Percentiles rank a stretch among this genome's conserved stretches.
Evolutionary conservation across 225 moss, liverwort and hornwort genomes (phyloP).

Genomic region (Lunularia cruciata): DNA sequence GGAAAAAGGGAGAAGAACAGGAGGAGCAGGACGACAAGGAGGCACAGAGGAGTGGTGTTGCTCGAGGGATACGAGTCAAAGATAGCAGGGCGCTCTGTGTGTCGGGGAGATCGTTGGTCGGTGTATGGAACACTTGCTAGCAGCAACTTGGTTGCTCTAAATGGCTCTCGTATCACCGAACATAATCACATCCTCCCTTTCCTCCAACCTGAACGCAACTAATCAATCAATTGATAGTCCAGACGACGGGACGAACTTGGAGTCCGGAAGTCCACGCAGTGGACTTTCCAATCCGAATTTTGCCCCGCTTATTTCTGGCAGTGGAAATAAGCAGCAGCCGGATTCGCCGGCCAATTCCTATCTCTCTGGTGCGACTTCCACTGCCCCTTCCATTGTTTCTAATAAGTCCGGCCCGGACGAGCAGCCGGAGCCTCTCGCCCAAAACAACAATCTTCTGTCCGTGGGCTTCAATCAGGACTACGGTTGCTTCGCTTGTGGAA

Average conservation of each 20-base stretch:
- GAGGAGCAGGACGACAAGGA: too few species aligned
- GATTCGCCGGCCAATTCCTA: constrained; percentile 22
- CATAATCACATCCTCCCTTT: constrained; percentile 25
- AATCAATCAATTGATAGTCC: constrained; percentile 6
- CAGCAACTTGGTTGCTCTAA: constrained; percentile 36
- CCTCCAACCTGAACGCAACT: constrained; percentile 21
- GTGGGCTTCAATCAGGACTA: constrained; percentile 62
- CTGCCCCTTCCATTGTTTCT: constrained; percentile 21
- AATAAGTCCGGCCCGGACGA: not conserved
- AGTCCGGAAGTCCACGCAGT: constrained; percentile 18
- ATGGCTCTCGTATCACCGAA: constrained; percentile 45
- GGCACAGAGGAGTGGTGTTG: not conserved
- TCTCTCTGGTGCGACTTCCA: constrained; percentile 7
- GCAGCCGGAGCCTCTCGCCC: constrained; percentile 37
- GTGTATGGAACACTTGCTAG: constrained; percentile 37
- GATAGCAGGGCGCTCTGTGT: constrained; percentile 2
- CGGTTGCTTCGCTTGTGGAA: constrained; percentile 57
- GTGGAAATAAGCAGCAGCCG: constrained; percentile 21
- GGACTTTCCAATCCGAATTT: constrained; percentile 23
- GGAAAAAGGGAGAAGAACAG: too few species aligned
- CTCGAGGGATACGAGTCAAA: not conserved
- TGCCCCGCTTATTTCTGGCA: not conserved
- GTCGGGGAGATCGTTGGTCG: not conserved
- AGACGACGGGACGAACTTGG: constrained; percentile 15
- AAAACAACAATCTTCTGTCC: constrained; percentile 42